Conservation (phyloP, 192 early-diverging fungal genomes). For the Jimgerdemannia lactiflua region DNA sequence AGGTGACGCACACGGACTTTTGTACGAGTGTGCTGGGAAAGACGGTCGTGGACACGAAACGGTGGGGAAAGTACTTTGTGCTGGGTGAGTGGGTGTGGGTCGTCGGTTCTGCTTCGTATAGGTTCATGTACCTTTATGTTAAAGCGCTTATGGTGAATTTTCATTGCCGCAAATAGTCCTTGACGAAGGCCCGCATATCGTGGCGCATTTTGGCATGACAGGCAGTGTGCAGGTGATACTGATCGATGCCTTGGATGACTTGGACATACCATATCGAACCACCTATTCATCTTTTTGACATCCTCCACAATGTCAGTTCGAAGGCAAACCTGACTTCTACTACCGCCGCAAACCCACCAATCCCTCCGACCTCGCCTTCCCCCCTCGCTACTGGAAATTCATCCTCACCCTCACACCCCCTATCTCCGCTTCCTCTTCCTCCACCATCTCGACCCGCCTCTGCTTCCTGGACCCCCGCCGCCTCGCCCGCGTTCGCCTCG, state of each 20-base stretch:
- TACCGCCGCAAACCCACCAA: not conserved
- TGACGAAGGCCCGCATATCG: conserved; percentile 37
- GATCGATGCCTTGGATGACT: not conserved
- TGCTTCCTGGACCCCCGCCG: conserved; percentile 66
- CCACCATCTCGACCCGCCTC: not conserved
- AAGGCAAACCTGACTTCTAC: too few species aligned
- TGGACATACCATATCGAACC: not conserved
- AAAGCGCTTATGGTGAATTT: not conserved
- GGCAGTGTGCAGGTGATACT: conserved; percentile 42
- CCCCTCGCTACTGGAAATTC: conserved; percentile 71
- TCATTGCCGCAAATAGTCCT: conserved; percentile 17
- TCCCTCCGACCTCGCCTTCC: conserved; percentile 15
- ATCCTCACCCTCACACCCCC: conserved; percentile 22
- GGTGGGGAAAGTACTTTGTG: conserved; percentile 77
- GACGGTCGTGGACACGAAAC: conserved; percentile 58
- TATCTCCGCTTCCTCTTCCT: not conserved
- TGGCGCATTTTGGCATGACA: conserved; percentile 79
- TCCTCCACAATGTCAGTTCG: not conserved
- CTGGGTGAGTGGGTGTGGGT: conserved; percentile 24
- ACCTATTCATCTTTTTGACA: too few species aligned
- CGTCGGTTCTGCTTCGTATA: not conserved
- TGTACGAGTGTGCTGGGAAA: conserved; percentile 33
- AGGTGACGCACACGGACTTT: conserved; percentile 28
- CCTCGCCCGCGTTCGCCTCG: conserved; percentile 62
- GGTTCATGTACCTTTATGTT: not conserved